Conservation (phyloP, 1,284 basidiomycete genomes). For the Malassezia arunalokei region DNA sequence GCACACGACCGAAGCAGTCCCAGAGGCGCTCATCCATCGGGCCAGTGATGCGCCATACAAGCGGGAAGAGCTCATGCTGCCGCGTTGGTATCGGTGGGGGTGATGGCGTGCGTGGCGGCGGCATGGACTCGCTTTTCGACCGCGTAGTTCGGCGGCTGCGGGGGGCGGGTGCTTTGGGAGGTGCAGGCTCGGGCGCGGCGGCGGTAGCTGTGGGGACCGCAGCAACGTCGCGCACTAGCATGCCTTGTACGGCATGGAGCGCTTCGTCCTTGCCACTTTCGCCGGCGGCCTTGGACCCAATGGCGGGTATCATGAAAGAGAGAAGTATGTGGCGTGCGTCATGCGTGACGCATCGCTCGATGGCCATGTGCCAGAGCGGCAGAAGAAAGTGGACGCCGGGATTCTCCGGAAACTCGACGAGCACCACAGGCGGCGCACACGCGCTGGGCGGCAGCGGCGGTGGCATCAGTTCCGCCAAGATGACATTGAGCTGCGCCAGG, state of each 20-base stretch:
- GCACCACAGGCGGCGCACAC: constrained; percentile 29
- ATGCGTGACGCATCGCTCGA: constrained; percentile 19
- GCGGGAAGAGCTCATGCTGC: constrained; percentile 28
- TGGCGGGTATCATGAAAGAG: constrained; percentile 31
- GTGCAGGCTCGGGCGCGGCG: neutral
- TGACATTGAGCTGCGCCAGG: constrained; percentile 9
- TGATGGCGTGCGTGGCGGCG: constrained; percentile 2
- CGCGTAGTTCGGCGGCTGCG: neutral
- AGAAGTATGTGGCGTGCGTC: constrained; percentile 19
- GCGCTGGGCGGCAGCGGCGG: neutral
- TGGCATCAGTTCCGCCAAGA: constrained; percentile 8
- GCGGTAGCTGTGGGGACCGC: neutral
- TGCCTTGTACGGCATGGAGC: neutral
- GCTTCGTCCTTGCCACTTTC: constrained; percentile 26
- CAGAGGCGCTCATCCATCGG: constrained; percentile 33
- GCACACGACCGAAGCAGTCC: constrained; percentile 35
- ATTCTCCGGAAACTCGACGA: constrained; percentile 44
- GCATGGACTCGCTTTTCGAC: constrained; percentile 9
- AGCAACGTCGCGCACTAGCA: neutral
- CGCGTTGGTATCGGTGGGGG: neutral
- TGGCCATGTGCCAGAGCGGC: constrained; percentile 34
- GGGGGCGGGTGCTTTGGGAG: neutral
- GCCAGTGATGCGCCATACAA: constrained; percentile 20
- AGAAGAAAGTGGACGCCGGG: constrained; percentile 37
- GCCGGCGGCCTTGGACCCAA: constrained; percentile 32